Percentiles rank a stretch among this genome's conserved stretches.
Conservation (phyloP, 805 yeast species). For the Candida gorgasii region DNA sequence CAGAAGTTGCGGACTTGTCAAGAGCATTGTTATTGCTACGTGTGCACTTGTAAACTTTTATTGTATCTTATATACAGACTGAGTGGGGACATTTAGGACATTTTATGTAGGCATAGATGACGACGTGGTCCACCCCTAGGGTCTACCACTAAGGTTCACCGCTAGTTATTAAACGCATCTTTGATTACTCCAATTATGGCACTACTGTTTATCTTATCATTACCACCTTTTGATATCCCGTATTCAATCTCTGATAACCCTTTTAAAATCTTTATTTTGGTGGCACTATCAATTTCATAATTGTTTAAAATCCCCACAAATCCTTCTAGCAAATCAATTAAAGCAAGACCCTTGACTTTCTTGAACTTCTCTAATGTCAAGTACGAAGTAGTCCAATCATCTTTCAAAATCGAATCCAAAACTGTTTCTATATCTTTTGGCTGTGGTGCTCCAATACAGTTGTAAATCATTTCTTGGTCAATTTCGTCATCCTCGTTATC, state of each 20-base stretch:
- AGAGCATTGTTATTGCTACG: neutral
- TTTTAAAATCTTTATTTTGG: slow-evolving; percentile 64
- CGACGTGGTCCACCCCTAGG: too few relatives aligned
- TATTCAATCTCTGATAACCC: slow-evolving; percentile 89
- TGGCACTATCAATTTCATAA: slow-evolving; percentile 62
- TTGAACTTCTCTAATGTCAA: slow-evolving; percentile 67
- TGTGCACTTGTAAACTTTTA: neutral
- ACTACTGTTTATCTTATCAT: slow-evolving; percentile 83
- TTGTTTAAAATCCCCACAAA: slow-evolving; percentile 67
- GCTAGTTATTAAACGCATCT: slow-evolving; percentile 50
- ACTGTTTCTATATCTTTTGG: slow-evolving; percentile 80
- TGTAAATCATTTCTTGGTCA: slow-evolving; percentile 76
- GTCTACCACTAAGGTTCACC: too few relatives aligned
- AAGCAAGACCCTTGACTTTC: slow-evolving; percentile 77
- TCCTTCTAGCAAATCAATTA: slow-evolving; percentile 80
- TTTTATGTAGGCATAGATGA: too few relatives aligned
- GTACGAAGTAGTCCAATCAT: slow-evolving; percentile 83
- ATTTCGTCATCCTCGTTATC: slow-evolving; percentile 42
- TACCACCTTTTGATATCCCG: slow-evolving; percentile 89
- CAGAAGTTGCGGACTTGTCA: neutral
- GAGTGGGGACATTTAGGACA: too few relatives aligned
- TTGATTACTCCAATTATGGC: slow-evolving; percentile 89
- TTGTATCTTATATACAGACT: neutral
- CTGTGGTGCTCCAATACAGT: slow-evolving; percentile 94
- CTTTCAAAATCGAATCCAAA: slow-evolving; percentile 74